Base-by-base conservation (phyloP, 768 basidiomycete genomes). In the Pulveroboletus sp. region DNA sequence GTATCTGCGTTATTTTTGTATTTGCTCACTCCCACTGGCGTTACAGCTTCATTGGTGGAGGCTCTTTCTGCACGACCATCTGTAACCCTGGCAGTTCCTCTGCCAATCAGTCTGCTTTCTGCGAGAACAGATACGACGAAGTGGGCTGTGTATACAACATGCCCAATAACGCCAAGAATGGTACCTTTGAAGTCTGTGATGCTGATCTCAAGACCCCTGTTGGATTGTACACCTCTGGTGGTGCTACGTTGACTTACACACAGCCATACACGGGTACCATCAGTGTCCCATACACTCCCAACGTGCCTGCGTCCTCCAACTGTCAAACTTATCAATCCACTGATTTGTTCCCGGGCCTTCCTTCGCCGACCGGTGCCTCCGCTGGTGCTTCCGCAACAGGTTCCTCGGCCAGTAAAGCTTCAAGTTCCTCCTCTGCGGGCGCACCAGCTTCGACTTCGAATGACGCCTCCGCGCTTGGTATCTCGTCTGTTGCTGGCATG, bases 71-170 rank as follows among this genome's bases (percentile, higher is more conserved):
- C 68, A 58, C 83, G 52, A 91, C 89, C 61, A 75, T 77, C 0
- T 92, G 89, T 68, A 77, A 86, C 59, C 82, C 83, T 2, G 50
- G 64, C 0, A 67, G 68, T 15, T 60, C 77, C 11, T 67, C 77
- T 47, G 8, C 24, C 6, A 39, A 69, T 26, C 74, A 79, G 7
- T 64, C 68, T 3, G 55, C 70, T 8, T 81, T 69, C 64, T 91
- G 89, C 70, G 70, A 86, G 65, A 83, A 93, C 75, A 75, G 79
- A 54, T 85, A 73, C 56, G 88, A 90, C 61, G 79, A 78, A 38
- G 76, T 89, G 42, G 90, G 90, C 8, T 85, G 86, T 57, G 47
- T 55, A 0, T 89, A 83, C 73, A 92, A 90, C 67, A 82, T 81
- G 41, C 90, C 90, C 15, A 80, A 75, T 64, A 67, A 71, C 33